Evolutionary conservation across 116 monocot genomes (phyloP).

Genomic region (Iris pallida): DNA sequence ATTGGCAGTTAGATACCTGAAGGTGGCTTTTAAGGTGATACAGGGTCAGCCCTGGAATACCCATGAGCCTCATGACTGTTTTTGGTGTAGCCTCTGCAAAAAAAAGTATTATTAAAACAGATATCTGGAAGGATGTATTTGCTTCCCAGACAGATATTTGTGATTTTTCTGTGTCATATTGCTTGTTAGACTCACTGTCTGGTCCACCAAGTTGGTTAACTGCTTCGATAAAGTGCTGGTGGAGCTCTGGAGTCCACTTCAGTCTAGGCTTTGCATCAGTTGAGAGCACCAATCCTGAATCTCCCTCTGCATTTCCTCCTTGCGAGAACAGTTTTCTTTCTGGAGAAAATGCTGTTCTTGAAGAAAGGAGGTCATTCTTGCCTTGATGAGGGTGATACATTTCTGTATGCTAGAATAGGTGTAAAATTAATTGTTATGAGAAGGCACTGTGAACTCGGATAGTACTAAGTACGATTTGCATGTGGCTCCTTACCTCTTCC

Average conservation of each 20-base stretch:
- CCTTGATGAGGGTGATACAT: not conserved
- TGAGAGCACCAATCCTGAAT: slow-evolving; percentile 65
- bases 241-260: slow-evolving; percentile 84
- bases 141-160: no score
- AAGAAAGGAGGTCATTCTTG: slow-evolving; percentile 33
- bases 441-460: not conserved
- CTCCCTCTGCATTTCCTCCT: slow-evolving; percentile 35
- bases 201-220: slow-evolving; percentile 81
- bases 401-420: no score
- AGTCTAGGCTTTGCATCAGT: slow-evolving; percentile 85
- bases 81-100: slow-evolving; percentile 88
- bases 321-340: slow-evolving; percentile 42
- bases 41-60: slow-evolving; percentile 84
- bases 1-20: slow-evolving; percentile 45
- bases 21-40: slow-evolving; percentile 97
- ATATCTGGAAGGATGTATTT: no score
- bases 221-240: slow-evolving; percentile 67
- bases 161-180: not conserved
- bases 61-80: slow-evolving; percentile 95
- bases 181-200: slow-evolving; percentile 55
- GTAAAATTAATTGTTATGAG: not conserved
- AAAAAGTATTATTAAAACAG: not conserved
- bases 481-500: not conserved
- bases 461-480: not conserved
- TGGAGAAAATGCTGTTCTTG: slow-evolving; percentile 25